phyloP scores from a whole-genome alignment of 108 stramenopile species.

The Nitzschia inconspicua region DNA sequence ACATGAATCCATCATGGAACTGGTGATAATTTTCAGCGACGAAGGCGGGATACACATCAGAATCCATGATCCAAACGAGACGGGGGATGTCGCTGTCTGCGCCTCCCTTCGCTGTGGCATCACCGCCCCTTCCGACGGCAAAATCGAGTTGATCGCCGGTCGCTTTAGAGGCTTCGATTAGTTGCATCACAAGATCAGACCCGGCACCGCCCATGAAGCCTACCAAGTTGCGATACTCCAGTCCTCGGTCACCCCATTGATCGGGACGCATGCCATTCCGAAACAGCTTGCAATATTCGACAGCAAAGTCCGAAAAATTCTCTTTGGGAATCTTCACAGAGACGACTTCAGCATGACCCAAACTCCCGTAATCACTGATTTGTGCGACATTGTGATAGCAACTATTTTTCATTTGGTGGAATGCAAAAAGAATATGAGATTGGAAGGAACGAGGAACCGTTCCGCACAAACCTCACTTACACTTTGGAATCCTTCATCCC shows the following conservation, averaged over 20 bases:
- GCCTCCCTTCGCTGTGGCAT: too few relatives aligned
- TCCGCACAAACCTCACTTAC: background rate
- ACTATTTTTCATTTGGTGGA: conserved; percentile 3
- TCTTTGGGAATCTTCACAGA: conserved; percentile 57
- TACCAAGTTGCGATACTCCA: conserved; percentile 78
- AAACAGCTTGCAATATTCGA: conserved; percentile 79
- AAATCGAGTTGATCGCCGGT: conserved; percentile 54
- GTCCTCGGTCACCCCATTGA: conserved; percentile 65
- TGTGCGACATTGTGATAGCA: conserved; percentile 86
- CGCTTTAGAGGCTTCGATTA: conserved; percentile 53
- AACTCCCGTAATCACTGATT: conserved; percentile 81
- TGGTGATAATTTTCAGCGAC: conserved; percentile 55
- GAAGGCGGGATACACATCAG: conserved; percentile 61
- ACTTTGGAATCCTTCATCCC: conserved; percentile 26
- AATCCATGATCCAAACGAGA: conserved; percentile 69
- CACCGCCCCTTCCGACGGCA: conserved; percentile 65
- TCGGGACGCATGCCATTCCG: conserved; percentile 50
- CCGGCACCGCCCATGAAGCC: conserved; percentile 66
- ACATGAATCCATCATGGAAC: conserved; percentile 79
- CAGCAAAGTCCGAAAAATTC: conserved; percentile 65
- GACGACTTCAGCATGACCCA: conserved; percentile 92
- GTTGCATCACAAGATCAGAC: conserved; percentile 27
- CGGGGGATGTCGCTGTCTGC: conserved; percentile 64
- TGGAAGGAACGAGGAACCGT: conserved; percentile 5
- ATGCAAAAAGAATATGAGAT: background rate